Evolutionary conservation across 306 rosid species (phyloP).

Genomic region (Vigna trinervia): DNA sequence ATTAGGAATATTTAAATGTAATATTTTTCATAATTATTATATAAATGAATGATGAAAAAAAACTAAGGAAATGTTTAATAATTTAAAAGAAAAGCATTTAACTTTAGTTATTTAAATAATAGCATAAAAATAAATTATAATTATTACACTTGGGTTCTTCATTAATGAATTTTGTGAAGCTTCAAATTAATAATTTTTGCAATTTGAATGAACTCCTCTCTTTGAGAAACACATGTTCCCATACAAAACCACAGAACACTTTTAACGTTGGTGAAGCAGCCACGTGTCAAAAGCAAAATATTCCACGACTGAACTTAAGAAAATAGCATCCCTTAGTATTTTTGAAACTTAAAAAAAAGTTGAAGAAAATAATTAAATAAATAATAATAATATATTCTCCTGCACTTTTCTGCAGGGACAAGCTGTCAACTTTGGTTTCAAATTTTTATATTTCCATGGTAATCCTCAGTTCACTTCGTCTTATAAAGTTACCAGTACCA

Average conservation of each 20-base stretch:
- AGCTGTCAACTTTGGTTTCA: background rate
- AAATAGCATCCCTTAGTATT: constrained; percentile 30
- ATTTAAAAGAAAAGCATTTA: too few species aligned
- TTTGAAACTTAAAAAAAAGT: background rate
- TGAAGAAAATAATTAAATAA: background rate
- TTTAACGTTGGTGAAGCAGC: constrained; percentile 30
- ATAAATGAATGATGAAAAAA: too few species aligned
- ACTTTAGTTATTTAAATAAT: too few species aligned
- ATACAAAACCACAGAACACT: constrained; percentile 31
- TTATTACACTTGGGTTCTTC: too few species aligned
- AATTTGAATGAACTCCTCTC: too few species aligned
- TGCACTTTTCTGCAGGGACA: constrained; percentile 11
- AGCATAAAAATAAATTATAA: too few species aligned
- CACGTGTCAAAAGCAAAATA: constrained; percentile 37
- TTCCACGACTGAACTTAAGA: constrained; percentile 40
- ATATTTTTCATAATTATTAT: too few species aligned
- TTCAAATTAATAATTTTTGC: too few species aligned
- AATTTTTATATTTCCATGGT: background rate
- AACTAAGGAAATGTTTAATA: too few species aligned
- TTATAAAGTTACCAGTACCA: background rate
- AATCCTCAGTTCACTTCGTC: background rate
- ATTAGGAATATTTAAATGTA: too few species aligned
- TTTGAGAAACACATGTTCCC: constrained; percentile 2
- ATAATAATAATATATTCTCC: background rate
- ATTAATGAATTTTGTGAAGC: too few species aligned